Evolutionary conservation across 2,329 filamentous ascomycete genomes (phyloP).

Genomic region (Xylaria hypoxylon): DNA sequence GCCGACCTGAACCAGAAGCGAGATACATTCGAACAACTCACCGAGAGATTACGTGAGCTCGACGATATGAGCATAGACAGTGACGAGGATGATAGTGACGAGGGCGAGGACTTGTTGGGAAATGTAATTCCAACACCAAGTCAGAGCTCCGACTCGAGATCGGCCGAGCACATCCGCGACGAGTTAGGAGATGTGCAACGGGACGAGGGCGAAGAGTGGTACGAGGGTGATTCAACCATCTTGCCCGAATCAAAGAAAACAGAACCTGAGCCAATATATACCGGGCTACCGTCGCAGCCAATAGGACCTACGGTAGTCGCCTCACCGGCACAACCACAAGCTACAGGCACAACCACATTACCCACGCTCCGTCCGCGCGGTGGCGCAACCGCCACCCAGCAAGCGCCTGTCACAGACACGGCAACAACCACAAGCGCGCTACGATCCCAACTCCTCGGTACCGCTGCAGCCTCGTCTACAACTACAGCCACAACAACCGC

Average conservation of each 20-base stretch:
- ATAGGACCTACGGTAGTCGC: conserved; percentile 24
- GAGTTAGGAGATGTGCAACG: conserved; percentile 25
- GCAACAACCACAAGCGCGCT: conserved; percentile 46
- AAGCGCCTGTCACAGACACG: conserved; percentile 26
- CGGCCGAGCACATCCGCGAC: conserved; percentile 32
- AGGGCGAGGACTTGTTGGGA: conserved; percentile 68
- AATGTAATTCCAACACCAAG: conserved; percentile 67
- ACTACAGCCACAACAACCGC: conserved; percentile 57
- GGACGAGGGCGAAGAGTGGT: conserved; percentile 31
- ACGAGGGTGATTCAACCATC: conserved; percentile 42
- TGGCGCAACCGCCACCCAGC: conserved; percentile 28
- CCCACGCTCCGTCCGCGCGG: conserved; percentile 52
- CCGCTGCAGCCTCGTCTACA: conserved; percentile 49
- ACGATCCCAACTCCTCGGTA: conserved; percentile 60
- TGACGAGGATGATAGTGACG: conserved; percentile 57
- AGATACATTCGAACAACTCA: conserved; percentile 73
- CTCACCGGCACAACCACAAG: conserved; percentile 16
- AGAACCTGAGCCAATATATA: conserved; percentile 5
- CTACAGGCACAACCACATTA: conserved; percentile 41
- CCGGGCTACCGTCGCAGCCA: conserved; percentile 7
- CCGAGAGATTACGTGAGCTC: conserved; percentile 75
- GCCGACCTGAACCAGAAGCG: conserved; percentile 73
- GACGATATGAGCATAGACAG: conserved; percentile 67
- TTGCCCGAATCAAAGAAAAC: conserved; percentile 33
- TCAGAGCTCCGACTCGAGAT: conserved; percentile 61